Evolutionary conservation across 2,329 filamentous ascomycete genomes (phyloP), one percentile per base, ranked within the genome.

Genomic region (Cladosporium cucumerinum): DNA sequence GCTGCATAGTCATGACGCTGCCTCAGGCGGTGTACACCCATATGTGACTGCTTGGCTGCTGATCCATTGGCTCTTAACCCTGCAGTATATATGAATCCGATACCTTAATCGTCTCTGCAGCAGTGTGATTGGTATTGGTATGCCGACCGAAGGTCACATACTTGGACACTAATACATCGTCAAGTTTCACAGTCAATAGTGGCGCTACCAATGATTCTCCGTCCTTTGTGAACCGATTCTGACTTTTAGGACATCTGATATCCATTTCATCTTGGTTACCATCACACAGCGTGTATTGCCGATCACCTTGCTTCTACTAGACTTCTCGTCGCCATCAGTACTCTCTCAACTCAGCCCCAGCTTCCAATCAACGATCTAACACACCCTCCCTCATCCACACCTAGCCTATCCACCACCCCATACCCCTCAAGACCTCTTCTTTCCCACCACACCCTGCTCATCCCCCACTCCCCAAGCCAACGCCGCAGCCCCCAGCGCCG

Each of bases 401-500:
- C n/a, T n/a, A n/a, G n/a, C 16, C 39, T 32, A 25, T 6, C 23
- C 39, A 32, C 57, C 30, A 14, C n/a, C 39, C n/a, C 39, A 21
- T 3, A 8, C 18, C 43, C 25, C 39, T 32, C 52, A 69, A 36
- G 55, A 55, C 58, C 68, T 66, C 66, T 70, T 71, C 64, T 68
- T 68, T 14, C 69, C 64, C 65, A 34, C 57, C 46, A 30, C 61
- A 65, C 18, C 60, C 64, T 48, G 48, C 64, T 66, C 65, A 21
- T 64, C 63, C 6, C 54, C 62, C 67, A 75, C 64, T 36, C 72
- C 72, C 54, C 65, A 72, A 28, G 63, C 57, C 62, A 76, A 62
- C 57, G 74, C 73, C 52, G 64, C 65, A 30, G 72, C 46, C 11
- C 74, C 74, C 57, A 75, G 48, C n/a, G 65, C 62, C 52, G 70